phyloP scores from a whole-genome alignment of 768 basidiomycete species.

The Rhizopogon rudus region DNA sequence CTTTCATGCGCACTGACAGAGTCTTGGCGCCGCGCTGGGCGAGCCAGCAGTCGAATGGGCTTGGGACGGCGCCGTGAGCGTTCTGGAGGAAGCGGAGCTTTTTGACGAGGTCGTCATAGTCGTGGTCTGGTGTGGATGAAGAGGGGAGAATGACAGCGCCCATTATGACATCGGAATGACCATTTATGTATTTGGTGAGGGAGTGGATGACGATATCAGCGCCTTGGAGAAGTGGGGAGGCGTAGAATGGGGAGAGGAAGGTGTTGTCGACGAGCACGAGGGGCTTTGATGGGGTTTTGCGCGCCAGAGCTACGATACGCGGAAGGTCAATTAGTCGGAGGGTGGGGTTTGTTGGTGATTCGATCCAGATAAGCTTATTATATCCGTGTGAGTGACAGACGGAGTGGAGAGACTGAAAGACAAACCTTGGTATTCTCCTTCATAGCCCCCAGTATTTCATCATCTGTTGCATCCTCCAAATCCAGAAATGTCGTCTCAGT shows the following conservation, averaged over 20 bases:
- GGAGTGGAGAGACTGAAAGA: background rate
- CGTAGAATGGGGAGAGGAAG: constrained; percentile 89
- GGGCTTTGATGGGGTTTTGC: constrained; percentile 57
- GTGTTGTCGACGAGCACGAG: constrained; percentile 92
- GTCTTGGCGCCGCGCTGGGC: constrained; percentile 91
- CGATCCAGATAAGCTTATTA: constrained; percentile 84
- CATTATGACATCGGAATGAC: constrained; percentile 92
- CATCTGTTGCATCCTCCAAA: constrained; percentile 64
- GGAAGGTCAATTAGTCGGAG: constrained; percentile 81
- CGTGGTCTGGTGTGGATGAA: constrained; percentile 5
- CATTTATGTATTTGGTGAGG: constrained; percentile 89
- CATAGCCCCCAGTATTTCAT: constrained; percentile 60
- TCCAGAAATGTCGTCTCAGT: constrained; percentile 77
- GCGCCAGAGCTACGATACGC: constrained; percentile 62
- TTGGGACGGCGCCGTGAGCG: constrained; percentile 79
- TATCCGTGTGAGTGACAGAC: background rate
- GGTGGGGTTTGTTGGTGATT: constrained; percentile 93
- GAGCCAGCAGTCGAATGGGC: constrained; percentile 86
- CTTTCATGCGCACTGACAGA: constrained; percentile 80
- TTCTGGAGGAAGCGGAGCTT: constrained; percentile 87
- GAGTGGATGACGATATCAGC: constrained; percentile 86
- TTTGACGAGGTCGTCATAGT: constrained; percentile 41
- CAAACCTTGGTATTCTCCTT: constrained; percentile 76
- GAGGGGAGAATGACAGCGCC: constrained; percentile 73
- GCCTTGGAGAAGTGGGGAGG: constrained; percentile 77